Evolutionary conservation across 768 basidiomycete genomes (phyloP).

Genomic region (Leccinellum rugosiceps): DNA sequence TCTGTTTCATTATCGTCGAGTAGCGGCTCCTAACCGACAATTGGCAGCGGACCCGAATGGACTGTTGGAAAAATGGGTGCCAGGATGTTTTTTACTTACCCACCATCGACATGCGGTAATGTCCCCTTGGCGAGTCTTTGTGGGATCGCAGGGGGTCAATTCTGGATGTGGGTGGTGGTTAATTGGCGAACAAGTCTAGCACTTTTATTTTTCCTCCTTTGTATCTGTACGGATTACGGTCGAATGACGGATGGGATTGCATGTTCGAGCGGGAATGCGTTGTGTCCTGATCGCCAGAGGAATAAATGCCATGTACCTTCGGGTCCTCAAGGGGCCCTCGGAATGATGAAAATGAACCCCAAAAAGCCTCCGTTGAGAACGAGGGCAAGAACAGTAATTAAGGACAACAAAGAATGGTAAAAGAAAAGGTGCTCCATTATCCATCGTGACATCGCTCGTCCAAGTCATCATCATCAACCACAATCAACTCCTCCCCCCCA

Average conservation of each 20-base stretch:
- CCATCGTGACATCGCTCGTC: too few species aligned
- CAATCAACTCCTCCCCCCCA: not conserved
- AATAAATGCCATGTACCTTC: too few species aligned
- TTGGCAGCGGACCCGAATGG: too few species aligned
- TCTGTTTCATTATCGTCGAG: too few species aligned
- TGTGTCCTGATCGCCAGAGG: too few species aligned
- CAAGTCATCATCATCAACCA: not conserved
- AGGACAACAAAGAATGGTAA: not conserved
- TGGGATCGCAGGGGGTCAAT: too few species aligned
- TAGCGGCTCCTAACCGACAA: too few species aligned
- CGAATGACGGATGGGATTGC: too few species aligned
- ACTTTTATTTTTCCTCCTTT: not conserved
- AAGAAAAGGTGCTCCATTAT: not conserved
- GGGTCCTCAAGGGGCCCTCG: too few species aligned
- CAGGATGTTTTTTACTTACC: not conserved
- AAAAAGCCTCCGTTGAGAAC: not conserved
- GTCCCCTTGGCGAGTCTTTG: not conserved
- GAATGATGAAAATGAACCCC: not conserved
- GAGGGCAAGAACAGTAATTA: not conserved
- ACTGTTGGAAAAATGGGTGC: too few species aligned
- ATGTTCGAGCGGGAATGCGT: too few species aligned
- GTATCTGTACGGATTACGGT: too few species aligned
- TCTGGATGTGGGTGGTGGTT: not conserved
- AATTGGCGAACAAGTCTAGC: not conserved
- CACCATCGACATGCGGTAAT: not conserved